Conservation (phyloP, 805 yeast genomes). For the Alloascoidea hylecoeti region DNA sequence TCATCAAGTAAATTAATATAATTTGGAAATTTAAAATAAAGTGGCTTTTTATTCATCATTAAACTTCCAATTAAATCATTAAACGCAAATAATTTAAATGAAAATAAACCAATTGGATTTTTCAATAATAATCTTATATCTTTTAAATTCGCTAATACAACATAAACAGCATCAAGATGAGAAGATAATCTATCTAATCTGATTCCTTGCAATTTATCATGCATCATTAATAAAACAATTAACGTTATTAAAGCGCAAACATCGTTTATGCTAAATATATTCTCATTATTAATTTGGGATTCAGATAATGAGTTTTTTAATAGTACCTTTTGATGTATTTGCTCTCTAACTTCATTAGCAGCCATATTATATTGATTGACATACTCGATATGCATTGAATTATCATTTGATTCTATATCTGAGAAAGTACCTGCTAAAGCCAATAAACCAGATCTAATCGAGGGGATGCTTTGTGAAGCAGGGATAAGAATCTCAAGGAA, state of each 20-base stretch:
- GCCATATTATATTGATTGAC: background rate
- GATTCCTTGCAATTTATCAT: slow-evolving; percentile 1
- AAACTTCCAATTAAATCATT: background rate
- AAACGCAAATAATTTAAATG: slow-evolving; percentile 1
- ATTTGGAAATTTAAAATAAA: background rate
- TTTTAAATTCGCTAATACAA: background rate
- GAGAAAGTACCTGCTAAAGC: slow-evolving; percentile 1
- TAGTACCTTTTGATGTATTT: background rate
- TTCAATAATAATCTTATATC: background rate
- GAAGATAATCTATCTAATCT: background rate
- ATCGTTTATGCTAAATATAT: no score
- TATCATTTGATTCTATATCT: background rate
- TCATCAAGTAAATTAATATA: background rate
- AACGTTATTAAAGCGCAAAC: background rate
- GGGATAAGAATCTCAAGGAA: background rate
- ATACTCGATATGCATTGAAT: background rate
- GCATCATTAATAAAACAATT: background rate
- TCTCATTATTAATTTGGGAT: no score
- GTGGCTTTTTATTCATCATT: background rate
- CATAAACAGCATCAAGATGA: background rate
- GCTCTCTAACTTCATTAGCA: background rate
- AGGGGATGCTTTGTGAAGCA: background rate
- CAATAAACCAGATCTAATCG: background rate
- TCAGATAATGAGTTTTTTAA: no score
- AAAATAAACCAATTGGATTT: background rate